Evolutionary conservation across 352 stramenopile genomes (phyloP).

Genomic region (Pythium sukuiense): DNA sequence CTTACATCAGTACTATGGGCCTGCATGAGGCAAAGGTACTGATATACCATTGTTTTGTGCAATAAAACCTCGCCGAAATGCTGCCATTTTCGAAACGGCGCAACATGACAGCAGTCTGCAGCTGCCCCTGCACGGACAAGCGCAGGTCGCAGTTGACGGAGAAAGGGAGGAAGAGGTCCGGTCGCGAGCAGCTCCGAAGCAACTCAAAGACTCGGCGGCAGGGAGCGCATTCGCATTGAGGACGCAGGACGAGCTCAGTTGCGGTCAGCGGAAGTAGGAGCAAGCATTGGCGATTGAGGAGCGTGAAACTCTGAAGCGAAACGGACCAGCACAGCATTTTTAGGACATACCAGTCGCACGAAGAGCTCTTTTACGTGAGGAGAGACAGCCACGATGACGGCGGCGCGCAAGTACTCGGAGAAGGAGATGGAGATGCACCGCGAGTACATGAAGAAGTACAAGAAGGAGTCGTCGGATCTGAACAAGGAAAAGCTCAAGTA

Average conservation of each 20-base stretch:
- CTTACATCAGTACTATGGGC: too few species aligned
- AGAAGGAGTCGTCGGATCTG: conserved; percentile 75
- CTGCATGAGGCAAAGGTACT: neutral
- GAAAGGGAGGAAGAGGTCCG: conserved; percentile 3
- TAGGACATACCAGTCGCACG: neutral
- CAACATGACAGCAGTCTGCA: conserved; percentile 27
- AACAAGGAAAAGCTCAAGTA: conserved; percentile 56
- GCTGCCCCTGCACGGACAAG: conserved; percentile 23
- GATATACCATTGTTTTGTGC: neutral
- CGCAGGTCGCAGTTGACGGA: conserved; percentile 25
- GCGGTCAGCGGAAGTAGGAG: neutral
- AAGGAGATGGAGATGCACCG: conserved; percentile 84
- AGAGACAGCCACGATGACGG: conserved; percentile 12
- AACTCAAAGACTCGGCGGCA: neutral
- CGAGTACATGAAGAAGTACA: conserved; percentile 90
- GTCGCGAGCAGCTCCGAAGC: neutral
- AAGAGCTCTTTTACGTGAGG: too few species aligned
- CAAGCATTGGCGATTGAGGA: neutral
- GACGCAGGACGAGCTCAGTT: neutral
- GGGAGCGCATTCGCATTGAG: neutral
- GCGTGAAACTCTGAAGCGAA: neutral
- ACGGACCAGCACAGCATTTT: neutral
- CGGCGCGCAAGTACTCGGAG: conserved; percentile 37
- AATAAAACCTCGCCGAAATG: neutral
- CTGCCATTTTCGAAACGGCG: conserved; percentile 14